Base-by-base conservation (phyloP, 352 stramenopile genomes). In the Albugo candida region DNA sequence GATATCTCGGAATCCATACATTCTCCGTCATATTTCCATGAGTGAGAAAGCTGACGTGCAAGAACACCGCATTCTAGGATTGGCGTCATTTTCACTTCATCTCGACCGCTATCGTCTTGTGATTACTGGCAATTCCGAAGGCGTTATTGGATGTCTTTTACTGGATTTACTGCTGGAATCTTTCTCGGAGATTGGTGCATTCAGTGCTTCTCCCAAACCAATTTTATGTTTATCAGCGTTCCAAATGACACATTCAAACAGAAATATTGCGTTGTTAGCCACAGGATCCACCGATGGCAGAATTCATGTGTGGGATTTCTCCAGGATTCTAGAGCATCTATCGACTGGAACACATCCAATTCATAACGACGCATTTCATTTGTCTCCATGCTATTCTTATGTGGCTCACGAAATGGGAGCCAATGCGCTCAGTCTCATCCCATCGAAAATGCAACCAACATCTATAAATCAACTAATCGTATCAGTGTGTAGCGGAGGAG, bases 391-490 rank as follows among this genome's bases (percentile, higher is more conserved):
- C 46, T 61, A 58, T 21, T 67, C 56, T 43, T 91, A 88, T 52
- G 47, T 82, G 24, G 79, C 71, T 0, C 79, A 92, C 41, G 77
- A 88, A 52, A 88, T 92, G 74, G 79, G 79, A 38, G 58, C 63
- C 24, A 92, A 92, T 52, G 67, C 60, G 54, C 47, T 71, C 43
- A 85, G 69, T 52, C 54, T 87, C 35, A 47, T 61, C 18, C 17
- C 3, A 24, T 8, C 38, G 17, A 3, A 24, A 19, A 24, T 8
- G 3, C 3, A 43, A 19, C 3, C 24, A 31, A 8, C 24, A 10
- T 31, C 24, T 31, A 31, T 31, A 8, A 51, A 45, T 16, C 42
- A 31, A 12, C 46, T 61, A 1, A 53, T 63, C 42, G 67, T 89
- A 35, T 47, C 60, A n/a, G 53, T 92, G 36, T 48, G 89, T 49